Percentiles rank a stretch among this genome's conserved stretches.
These are phyloP conservation scores for Tulasnella sp. DNA, from an alignment of 768 basidiomycete genomes.

Conservation along the genomic window DNA sequence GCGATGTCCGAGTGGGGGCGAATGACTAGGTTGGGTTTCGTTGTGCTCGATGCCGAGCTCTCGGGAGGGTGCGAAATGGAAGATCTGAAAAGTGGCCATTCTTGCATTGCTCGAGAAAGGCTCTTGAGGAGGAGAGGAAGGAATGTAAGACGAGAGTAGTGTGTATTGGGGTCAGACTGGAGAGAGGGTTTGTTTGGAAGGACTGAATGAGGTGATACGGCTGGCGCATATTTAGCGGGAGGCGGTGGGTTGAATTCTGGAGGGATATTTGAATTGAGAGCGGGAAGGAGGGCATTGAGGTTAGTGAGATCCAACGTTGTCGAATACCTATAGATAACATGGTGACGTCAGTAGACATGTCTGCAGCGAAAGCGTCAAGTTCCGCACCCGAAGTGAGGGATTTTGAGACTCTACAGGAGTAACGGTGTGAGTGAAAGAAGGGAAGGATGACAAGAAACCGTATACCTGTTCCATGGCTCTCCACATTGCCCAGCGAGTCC, in stretches of 20 bases:
- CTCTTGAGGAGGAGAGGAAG: conserved; percentile 77
- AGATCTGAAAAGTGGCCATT: conserved; percentile 75
- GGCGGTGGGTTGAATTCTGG: conserved; percentile 32
- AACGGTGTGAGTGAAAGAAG: not conserved
- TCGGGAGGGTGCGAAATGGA: conserved; percentile 42
- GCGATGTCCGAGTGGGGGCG: conserved; percentile 64
- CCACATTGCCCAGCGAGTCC: conserved; percentile 78
- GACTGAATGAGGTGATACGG: conserved; percentile 29
- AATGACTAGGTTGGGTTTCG: conserved; percentile 56
- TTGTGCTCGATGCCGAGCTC: conserved; percentile 5
- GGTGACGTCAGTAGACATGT: not conserved
- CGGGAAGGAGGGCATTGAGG: conserved; percentile 48
- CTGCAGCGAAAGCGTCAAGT: not conserved
- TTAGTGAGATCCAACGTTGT: conserved; percentile 64
- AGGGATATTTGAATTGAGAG: conserved; percentile 59
- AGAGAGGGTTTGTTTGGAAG: conserved; percentile 7
- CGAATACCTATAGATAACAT: conserved; percentile 41
- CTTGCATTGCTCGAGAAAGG: conserved; percentile 62
- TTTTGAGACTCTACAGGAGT: conserved; percentile 53
- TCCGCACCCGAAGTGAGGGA: conserved; percentile 66
- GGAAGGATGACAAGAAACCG: not conserved
- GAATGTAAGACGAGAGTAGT: conserved; percentile 59
- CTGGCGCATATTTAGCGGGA: conserved; percentile 23
- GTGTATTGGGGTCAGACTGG: conserved; percentile 29
- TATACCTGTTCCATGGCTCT: conserved; percentile 74